These are phyloP conservation scores for Cercophora sp. DNA, from an alignment of 495 filamentous ascomycete species.

Conservation along the genomic window DNA sequence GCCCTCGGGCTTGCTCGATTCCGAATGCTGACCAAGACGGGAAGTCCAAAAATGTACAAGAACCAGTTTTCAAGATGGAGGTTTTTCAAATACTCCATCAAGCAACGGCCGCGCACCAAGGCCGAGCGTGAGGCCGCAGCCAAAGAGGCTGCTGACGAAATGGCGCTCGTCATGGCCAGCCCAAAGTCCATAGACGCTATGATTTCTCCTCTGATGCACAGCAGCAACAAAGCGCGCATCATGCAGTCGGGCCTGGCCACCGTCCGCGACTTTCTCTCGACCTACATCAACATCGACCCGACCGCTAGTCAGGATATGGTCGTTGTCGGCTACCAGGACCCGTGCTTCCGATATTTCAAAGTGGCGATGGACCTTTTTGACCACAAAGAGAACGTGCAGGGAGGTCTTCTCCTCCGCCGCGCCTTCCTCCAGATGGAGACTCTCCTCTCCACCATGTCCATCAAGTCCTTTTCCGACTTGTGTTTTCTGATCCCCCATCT, in stretches of 20 bases:
- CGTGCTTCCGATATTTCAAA: slow-evolving; percentile 29
- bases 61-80: slow-evolving; percentile 30
- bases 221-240: slow-evolving; percentile 13
- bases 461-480: slow-evolving; percentile 29
- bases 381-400: slow-evolving; percentile 20
- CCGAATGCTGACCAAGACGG: neutral
- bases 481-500: slow-evolving; percentile 28
- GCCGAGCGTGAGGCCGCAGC: slow-evolving; percentile 1
- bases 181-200: slow-evolving; percentile 4
- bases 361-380: slow-evolving; percentile 29
- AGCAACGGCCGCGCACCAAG: slow-evolving; percentile 16
- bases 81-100: slow-evolving; percentile 32
- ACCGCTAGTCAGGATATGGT: slow-evolving; percentile 17
- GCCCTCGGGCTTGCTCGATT: neutral
- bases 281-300: slow-evolving; percentile 21
- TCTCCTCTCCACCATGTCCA: slow-evolving; percentile 18
- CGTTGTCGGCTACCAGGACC: slow-evolving; percentile 23
- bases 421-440: slow-evolving; percentile 29
- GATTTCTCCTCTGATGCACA: slow-evolving; percentile 15
- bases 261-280: slow-evolving; percentile 24
- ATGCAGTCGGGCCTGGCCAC: slow-evolving; percentile 23
- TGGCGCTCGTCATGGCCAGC: slow-evolving; percentile 8
- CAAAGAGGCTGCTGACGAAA: neutral
- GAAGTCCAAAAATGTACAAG: slow-evolving; percentile 35
- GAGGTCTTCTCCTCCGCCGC: slow-evolving; percentile 24